phyloP scores from a whole-genome alignment of 2,329 filamentous ascomycete species.

The Harringtonia aguacate region DNA sequence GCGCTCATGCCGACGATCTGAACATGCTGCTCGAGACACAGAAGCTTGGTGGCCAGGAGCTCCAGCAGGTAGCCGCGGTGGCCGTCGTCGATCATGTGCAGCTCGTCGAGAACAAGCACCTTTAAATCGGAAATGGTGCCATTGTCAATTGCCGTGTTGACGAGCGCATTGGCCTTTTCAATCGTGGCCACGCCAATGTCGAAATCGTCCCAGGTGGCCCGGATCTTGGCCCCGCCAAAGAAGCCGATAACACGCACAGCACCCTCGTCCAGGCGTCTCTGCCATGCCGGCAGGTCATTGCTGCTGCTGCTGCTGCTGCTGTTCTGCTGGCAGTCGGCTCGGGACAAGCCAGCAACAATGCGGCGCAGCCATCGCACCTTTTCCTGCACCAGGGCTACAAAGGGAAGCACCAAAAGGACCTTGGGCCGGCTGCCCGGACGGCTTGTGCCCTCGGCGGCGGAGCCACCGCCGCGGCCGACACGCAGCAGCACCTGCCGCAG shows the following conservation, averaged over 20 bases:
- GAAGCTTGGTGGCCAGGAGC: conserved; percentile 60
- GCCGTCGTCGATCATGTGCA: conserved; percentile 76
- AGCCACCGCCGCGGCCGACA: conserved; percentile 17
- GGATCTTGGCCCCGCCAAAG: conserved; percentile 62
- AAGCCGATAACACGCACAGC: conserved; percentile 58
- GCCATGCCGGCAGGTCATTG: conserved; percentile 26
- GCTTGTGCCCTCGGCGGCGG: not conserved
- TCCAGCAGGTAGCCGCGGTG: conserved; percentile 67
- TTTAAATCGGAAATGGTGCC: conserved; percentile 53
- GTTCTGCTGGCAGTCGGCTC: conserved; percentile 17
- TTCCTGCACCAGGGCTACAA: conserved; percentile 71
- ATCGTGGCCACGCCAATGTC: conserved; percentile 73
- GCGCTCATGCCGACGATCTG: conserved; percentile 76
- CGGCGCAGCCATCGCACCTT: conserved; percentile 65
- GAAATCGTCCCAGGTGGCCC: conserved; percentile 59
- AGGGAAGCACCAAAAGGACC: conserved; percentile 62
- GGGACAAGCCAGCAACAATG: conserved; percentile 49
- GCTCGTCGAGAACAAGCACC: conserved; percentile 62
- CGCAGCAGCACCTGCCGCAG: conserved; percentile 58
- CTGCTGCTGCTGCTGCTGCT: conserved; percentile 11
- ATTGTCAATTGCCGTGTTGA: conserved; percentile 65
- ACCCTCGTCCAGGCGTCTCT: conserved; percentile 43
- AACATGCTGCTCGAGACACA: conserved; percentile 55
- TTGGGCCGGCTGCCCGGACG: conserved; percentile 38
- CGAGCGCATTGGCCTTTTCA: conserved; percentile 69